Evolutionary conservation across 345 rosid species (phyloP).

Genomic region (Ceriops zippeliana): DNA sequence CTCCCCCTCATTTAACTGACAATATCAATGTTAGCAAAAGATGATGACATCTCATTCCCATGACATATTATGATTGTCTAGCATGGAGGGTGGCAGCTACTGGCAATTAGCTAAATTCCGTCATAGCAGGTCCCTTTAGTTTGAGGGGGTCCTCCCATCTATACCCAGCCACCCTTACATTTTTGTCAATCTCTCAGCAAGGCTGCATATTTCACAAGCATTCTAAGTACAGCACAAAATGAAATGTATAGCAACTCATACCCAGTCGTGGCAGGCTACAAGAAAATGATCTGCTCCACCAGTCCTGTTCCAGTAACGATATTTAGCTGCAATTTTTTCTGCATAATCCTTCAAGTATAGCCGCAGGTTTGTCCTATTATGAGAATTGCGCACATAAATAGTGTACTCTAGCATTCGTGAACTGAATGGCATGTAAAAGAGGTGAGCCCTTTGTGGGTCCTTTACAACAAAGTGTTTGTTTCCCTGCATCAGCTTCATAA

Average conservation of each 20-base stretch:
- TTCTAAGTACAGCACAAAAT: neutral
- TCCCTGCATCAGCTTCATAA: slow-evolving; percentile 93
- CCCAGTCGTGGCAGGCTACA: slow-evolving; percentile 99
- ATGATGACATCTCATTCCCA: neutral
- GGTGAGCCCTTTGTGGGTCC: slow-evolving; percentile 78
- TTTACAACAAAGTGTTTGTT: slow-evolving; percentile 65
- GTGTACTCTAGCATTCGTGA: slow-evolving; percentile 80
- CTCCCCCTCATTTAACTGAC: neutral
- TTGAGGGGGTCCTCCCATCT: too few species aligned
- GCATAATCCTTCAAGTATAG: slow-evolving; percentile 70
- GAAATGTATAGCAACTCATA: slow-evolving; percentile 31
- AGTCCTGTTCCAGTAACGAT: slow-evolving; percentile 87
- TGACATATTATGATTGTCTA: neutral
- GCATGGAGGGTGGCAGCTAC: neutral
- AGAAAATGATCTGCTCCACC: slow-evolving; percentile 93
- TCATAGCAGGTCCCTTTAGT: too few species aligned
- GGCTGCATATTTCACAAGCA: slow-evolving; percentile 8
- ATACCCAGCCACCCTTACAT: slow-evolving; percentile 1
- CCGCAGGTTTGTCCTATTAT: slow-evolving; percentile 74
- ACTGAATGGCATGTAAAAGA: slow-evolving; percentile 95
- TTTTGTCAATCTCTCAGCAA: slow-evolving; percentile 1
- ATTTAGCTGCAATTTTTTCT: slow-evolving; percentile 66
- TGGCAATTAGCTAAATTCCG: too few species aligned
- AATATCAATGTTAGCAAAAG: slow-evolving; percentile 1
- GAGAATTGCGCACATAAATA: slow-evolving; percentile 89